A percentile compares a stretch with the other conserved stretches of the same genome.
Evolutionary conservation across 345 rosid genomes (phyloP).

Genomic region (Gossypium herbaceum): DNA sequence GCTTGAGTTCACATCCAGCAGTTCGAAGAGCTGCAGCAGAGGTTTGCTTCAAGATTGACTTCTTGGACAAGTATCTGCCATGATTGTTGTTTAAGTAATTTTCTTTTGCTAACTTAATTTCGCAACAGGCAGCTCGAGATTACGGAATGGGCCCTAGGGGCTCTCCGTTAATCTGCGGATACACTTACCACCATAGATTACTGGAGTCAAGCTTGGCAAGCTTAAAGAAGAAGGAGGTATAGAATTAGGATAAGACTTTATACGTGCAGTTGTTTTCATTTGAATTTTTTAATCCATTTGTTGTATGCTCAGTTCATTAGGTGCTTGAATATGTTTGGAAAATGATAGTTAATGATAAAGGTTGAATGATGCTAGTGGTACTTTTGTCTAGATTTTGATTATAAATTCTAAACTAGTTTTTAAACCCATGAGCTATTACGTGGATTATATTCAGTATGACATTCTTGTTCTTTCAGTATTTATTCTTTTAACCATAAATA

Average conservation of each 20-base stretch:
- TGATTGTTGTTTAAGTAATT: slow-evolving; percentile 3
- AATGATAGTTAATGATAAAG: not conserved
- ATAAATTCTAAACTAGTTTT: not conserved
- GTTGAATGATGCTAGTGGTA: not conserved
- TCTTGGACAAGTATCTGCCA: not conserved
- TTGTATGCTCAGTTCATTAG: not conserved
- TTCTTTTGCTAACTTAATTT: slow-evolving; percentile 2
- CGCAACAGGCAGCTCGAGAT: slow-evolving; percentile 30
- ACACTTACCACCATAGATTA: slow-evolving; percentile 75
- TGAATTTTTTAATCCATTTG: not conserved
- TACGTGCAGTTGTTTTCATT: not conserved
- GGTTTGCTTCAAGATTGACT: slow-evolving; percentile 37
- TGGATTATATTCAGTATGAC: not conserved
- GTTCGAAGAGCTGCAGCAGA: slow-evolving; percentile 69
- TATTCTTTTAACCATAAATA: not conserved
- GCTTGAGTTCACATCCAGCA: slow-evolving; percentile 86
- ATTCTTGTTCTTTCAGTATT: not conserved
- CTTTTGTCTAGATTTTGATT: not conserved
- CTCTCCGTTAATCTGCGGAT: slow-evolving; percentile 90
- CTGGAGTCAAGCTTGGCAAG: slow-evolving; percentile 82
- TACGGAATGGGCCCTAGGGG: slow-evolving; percentile 99
- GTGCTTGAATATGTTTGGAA: slow-evolving; percentile 7
- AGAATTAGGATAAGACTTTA: not conserved
- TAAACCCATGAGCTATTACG: not conserved
- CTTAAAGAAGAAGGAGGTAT: slow-evolving; percentile 88